These are phyloP conservation scores for Clathrospora elynae DNA, from an alignment of 2,329 filamentous ascomycete genomes.

Conservation along the genomic window DNA sequence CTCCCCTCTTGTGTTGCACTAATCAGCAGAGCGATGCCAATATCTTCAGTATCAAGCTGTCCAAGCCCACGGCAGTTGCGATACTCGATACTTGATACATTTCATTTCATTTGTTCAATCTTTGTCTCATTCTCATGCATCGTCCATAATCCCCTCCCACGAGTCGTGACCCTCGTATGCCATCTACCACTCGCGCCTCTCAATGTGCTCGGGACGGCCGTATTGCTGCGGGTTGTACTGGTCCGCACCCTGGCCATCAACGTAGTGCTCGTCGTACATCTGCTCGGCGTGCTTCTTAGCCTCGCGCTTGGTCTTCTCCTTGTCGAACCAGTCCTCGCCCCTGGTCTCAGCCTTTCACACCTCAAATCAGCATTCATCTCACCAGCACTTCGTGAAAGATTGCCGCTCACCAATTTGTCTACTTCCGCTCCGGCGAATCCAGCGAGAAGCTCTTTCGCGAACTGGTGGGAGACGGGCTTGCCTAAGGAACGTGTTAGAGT, in stretches of 20 bases:
- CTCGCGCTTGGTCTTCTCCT: constrained; percentile 54
- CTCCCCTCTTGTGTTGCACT: too few relatives aligned
- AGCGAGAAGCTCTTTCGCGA: constrained; percentile 78
- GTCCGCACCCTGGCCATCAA: constrained; percentile 47
- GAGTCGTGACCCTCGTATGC: too few relatives aligned
- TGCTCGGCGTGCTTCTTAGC: constrained; percentile 52
- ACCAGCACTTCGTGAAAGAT: too few relatives aligned
- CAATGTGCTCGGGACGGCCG: constrained; percentile 40
- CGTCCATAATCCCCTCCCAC: too few relatives aligned
- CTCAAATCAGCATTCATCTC: background rate
- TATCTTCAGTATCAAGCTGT: too few relatives aligned
- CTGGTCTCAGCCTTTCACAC: constrained; percentile 70
- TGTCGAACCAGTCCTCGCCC: constrained; percentile 56
- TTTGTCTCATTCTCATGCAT: too few relatives aligned
- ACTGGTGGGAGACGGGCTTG: constrained; percentile 71
- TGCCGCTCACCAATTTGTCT: constrained; percentile 6
- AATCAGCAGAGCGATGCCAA: too few relatives aligned
- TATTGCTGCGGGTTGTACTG: constrained; percentile 55
- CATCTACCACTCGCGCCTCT: constrained; percentile 37
- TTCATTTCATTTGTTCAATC: too few relatives aligned
- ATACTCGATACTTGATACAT: too few relatives aligned
- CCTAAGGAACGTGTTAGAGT: constrained; percentile 51
- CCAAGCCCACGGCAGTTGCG: too few relatives aligned
- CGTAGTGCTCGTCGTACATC: constrained; percentile 58
- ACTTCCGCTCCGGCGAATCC: constrained; percentile 75